Conservation (phyloP, 2,329 filamentous ascomycete genomes). For the Exophiala phaeomuriformis region DNA sequence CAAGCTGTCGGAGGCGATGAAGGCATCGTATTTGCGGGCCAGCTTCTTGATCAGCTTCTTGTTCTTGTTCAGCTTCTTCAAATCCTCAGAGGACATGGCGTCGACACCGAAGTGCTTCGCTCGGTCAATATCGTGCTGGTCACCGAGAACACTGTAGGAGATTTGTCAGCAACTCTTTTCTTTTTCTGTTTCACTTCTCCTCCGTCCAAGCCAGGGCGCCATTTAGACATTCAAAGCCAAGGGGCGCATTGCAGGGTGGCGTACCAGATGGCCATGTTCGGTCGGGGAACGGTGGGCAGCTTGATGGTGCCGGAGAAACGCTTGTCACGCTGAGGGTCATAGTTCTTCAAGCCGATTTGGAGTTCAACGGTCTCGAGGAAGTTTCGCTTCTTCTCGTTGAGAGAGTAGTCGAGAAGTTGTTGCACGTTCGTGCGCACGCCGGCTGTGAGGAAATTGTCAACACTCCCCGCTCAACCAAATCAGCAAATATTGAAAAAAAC, state of each 20-base stretch:
- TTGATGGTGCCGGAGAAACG: slow-evolving; percentile 99
- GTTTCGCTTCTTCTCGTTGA: slow-evolving; percentile 94
- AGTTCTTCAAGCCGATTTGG: slow-evolving; percentile 95
- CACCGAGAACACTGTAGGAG: slow-evolving; percentile 62
- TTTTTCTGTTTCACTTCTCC: slow-evolving; percentile 5
- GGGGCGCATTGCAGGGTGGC: slow-evolving; percentile 3
- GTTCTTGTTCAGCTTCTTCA: slow-evolving; percentile 99
- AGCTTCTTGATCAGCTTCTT: slow-evolving; percentile 99
- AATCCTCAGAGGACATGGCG: slow-evolving; percentile 94
- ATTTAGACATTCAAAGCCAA: neutral
- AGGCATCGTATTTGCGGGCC: slow-evolving; percentile 99
- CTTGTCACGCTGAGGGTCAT: slow-evolving; percentile 99
- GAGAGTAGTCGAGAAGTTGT: slow-evolving; percentile 90
- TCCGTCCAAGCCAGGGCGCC: neutral
- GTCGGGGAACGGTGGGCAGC: slow-evolving; percentile 65
- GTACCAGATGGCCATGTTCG: slow-evolving; percentile 78
- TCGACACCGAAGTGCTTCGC: slow-evolving; percentile 98
- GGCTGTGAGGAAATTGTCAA: slow-evolving; percentile 45
- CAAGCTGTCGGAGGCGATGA: slow-evolving; percentile 90
- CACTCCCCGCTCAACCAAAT: neutral
- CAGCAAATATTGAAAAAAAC: slow-evolving; percentile 24
- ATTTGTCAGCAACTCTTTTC: slow-evolving; percentile 6
- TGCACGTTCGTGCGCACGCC: slow-evolving; percentile 93
- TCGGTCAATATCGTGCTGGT: slow-evolving; percentile 99
- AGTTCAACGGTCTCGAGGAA: slow-evolving; percentile 83